Conservation (phyloP, 192 early-diverging fungal species). For the Chytriomyces sp. region DNA sequence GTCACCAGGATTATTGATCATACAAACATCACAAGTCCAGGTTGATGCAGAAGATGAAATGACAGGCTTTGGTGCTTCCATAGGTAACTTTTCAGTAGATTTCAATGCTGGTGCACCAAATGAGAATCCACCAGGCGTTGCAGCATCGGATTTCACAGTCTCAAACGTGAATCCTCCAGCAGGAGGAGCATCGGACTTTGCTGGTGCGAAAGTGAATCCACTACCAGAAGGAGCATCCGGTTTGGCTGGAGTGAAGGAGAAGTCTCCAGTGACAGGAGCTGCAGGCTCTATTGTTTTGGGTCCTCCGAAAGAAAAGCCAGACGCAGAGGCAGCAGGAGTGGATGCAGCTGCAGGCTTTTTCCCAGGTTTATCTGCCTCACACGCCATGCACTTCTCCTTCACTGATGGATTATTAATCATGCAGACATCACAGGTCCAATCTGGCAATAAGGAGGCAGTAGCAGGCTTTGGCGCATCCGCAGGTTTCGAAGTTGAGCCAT, state of each 20-base stretch:
- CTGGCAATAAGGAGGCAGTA: neutral
- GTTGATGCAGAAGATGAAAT: neutral
- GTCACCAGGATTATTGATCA: slow-evolving; percentile 4
- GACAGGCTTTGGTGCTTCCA: too few relatives aligned
- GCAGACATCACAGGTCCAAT: slow-evolving; percentile 19
- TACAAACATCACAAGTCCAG: slow-evolving; percentile 20
- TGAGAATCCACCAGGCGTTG: slow-evolving; percentile 1
- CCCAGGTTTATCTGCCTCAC: slow-evolving; percentile 18
- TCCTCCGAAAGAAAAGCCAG: neutral
- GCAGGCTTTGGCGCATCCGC: neutral
- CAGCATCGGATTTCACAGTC: neutral
- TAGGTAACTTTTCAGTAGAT: too few relatives aligned
- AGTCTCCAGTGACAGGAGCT: neutral
- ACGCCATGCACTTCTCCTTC: slow-evolving; percentile 18
- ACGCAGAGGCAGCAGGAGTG: neutral
- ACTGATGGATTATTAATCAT: slow-evolving; percentile 4
- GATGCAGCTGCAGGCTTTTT: neutral
- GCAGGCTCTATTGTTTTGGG: neutral
- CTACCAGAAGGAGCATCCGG: neutral
- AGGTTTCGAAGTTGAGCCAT: neutral
- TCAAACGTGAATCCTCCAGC: slow-evolving; percentile 1
- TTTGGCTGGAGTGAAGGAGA: slow-evolving; percentile 4
- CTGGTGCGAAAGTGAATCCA: neutral
- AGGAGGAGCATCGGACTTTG: neutral
- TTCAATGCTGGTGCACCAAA: neutral